Conservation (phyloP, 768 basidiomycete genomes). For the Thelephora aurantiotincta region DNA sequence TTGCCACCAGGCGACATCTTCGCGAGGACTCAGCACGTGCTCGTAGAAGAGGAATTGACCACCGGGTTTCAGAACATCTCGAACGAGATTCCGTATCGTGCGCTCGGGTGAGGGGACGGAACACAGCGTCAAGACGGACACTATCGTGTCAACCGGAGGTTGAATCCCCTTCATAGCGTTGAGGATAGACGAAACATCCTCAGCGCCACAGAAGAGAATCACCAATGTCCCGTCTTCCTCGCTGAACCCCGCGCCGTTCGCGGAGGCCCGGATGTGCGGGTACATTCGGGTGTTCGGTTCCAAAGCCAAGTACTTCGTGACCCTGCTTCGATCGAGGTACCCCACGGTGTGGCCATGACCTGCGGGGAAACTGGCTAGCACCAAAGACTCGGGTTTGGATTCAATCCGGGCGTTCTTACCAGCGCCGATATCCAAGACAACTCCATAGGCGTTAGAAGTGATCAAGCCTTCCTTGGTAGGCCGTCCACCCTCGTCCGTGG, state of each 20-base stretch:
- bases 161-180: conserved; percentile 22
- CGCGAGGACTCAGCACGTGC: conserved; percentile 42
- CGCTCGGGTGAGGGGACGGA: conserved; percentile 41
- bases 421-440: conserved; percentile 57
- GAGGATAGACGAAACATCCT: conserved; percentile 36
- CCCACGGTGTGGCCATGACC: conserved; percentile 49
- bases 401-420: conserved; percentile 22
- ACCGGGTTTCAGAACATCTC: conserved; percentile 44
- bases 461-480: conserved; percentile 33
- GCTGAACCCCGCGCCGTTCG: conserved; percentile 34
- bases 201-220: conserved; percentile 51
- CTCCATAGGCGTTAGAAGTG: conserved; percentile 37
- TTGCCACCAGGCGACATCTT: conserved; percentile 61
- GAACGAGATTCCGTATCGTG: conserved; percentile 30
- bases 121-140: conserved; percentile 55
- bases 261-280: conserved; percentile 31
- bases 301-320: conserved; percentile 55
- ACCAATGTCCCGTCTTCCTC: conserved; percentile 38
- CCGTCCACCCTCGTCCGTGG: conserved; percentile 27
- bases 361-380: conserved; percentile 10
- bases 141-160: conserved; percentile 37
- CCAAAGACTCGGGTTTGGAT: background rate
- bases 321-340: conserved; percentile 40
- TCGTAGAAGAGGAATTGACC: conserved; percentile 58
- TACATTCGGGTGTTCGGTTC: conserved; percentile 65